phyloP scores from a whole-genome alignment of 305 asterid species.

The Fraxinus floribunda region DNA sequence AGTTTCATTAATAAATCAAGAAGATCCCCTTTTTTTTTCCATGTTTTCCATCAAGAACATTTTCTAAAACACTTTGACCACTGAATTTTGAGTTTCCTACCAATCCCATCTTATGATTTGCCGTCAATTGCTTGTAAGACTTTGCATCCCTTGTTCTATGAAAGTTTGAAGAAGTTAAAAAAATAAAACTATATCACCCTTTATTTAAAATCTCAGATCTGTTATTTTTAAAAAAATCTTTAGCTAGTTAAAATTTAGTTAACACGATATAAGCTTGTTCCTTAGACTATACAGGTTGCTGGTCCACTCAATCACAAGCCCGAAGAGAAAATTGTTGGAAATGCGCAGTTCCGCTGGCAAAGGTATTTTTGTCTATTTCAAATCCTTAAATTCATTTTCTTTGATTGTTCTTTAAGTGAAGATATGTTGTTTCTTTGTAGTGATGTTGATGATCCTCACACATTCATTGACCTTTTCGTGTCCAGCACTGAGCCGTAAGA shows the following conservation, averaged over 20 bases:
- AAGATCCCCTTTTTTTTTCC: not conserved
- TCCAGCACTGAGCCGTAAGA: constrained; percentile 86
- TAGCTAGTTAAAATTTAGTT: constrained; percentile 3
- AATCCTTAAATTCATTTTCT: constrained; percentile 13
- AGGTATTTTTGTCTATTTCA: constrained; percentile 42
- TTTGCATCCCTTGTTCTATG: not conserved
- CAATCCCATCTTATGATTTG: not conserved
- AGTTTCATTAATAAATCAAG: not conserved
- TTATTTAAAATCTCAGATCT: not conserved
- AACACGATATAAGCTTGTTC: constrained; percentile 30
- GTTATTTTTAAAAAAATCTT: constrained; percentile 3
- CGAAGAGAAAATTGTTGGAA: constrained; percentile 64
- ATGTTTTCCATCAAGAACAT: not conserved
- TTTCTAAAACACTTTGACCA: not conserved
- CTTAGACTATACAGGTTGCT: constrained; percentile 69
- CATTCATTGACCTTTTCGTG: constrained; percentile 69
- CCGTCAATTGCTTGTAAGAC: not conserved
- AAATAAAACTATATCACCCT: too few relatives aligned
- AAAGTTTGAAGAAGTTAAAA: not conserved
- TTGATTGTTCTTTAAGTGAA: constrained; percentile 8
- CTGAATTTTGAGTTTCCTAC: not conserved
- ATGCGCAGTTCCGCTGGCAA: constrained; percentile 90
- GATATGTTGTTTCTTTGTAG: constrained; percentile 38
- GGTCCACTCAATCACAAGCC: constrained; percentile 70
- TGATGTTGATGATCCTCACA: constrained; percentile 77